phyloP scores from a whole-genome alignment of 441 rosid genomes.

The Rhodomyrtus psidioides region DNA sequence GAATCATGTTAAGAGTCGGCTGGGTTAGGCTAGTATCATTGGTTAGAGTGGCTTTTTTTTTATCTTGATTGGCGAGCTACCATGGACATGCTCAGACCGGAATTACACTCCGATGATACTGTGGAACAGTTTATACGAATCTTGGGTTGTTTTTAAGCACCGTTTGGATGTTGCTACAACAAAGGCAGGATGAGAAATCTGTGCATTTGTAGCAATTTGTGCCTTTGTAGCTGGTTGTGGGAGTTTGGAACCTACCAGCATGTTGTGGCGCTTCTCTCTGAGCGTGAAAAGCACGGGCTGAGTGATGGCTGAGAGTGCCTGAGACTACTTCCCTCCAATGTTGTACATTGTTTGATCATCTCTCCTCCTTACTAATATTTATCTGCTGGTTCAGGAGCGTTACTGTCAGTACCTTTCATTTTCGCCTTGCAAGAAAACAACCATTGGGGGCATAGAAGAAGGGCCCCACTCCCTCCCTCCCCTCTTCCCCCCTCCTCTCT shows the following conservation, averaged over 20 bases:
- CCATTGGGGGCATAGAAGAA: not conserved
- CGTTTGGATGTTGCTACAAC: not conserved
- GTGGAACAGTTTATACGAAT: not conserved
- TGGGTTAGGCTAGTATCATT: not conserved
- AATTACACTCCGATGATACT: not conserved
- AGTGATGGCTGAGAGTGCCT: not conserved
- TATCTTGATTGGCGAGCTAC: not conserved
- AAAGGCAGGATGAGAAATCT: not conserved
- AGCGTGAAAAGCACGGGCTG: not conserved
- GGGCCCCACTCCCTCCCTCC: too few species aligned
- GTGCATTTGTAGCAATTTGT: not conserved
- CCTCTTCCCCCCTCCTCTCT: too few species aligned
- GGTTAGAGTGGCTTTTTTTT: not conserved
- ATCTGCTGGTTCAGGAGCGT: not conserved
- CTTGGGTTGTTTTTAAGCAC: not conserved
- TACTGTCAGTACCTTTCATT: not conserved
- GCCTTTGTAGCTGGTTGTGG: not conserved
- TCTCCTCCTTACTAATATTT: not conserved
- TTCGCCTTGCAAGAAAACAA: not conserved
- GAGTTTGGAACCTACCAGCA: not conserved
- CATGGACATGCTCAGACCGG: not conserved
- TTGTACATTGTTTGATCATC: not conserved
- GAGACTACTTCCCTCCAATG: not conserved
- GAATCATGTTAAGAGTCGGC: not conserved
- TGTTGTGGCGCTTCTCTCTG: not conserved